phyloP scores from a whole-genome alignment of 768 basidiomycete genomes.

The Kockovaella imperatae region DNA sequence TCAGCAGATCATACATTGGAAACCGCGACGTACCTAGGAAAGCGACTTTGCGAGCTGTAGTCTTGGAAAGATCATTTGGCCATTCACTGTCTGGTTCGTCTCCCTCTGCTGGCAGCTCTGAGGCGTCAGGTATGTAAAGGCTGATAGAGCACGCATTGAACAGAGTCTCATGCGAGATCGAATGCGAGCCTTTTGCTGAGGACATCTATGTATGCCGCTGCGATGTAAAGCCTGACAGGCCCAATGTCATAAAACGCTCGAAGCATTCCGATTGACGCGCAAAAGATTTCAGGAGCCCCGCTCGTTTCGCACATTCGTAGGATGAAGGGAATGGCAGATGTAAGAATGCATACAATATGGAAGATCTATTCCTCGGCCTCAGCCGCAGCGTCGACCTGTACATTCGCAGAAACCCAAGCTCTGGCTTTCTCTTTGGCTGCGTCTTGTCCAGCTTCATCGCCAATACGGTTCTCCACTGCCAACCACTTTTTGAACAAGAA shows the following conservation, averaged over 20 bases:
- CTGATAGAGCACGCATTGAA: too few species aligned
- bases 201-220: too few species aligned
- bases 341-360: not conserved
- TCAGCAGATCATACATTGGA: not conserved
- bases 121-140: too few species aligned
- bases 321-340: not conserved
- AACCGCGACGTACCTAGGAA: slow-evolving; percentile 17
- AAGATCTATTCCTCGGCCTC: slow-evolving; percentile 8
- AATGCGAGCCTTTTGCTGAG: too few species aligned
- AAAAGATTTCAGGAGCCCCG: too few species aligned
- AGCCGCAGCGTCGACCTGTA: not conserved
- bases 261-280: too few species aligned
- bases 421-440: slow-evolving; percentile 79
- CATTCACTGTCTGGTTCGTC: too few species aligned
- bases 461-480: slow-evolving; percentile 72
- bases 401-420: slow-evolving; percentile 57
- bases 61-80: too few species aligned
- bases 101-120: too few species aligned
- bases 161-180: too few species aligned
- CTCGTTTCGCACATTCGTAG: not conserved
- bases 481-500: slow-evolving; percentile 98
- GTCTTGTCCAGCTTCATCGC: slow-evolving; percentile 74
- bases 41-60: slow-evolving; percentile 15
- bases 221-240: too few species aligned
- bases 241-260: too few species aligned